Evolutionary conservation across 2,329 filamentous ascomycete species (phyloP).

Genomic region (Cadophora malorum): DNA sequence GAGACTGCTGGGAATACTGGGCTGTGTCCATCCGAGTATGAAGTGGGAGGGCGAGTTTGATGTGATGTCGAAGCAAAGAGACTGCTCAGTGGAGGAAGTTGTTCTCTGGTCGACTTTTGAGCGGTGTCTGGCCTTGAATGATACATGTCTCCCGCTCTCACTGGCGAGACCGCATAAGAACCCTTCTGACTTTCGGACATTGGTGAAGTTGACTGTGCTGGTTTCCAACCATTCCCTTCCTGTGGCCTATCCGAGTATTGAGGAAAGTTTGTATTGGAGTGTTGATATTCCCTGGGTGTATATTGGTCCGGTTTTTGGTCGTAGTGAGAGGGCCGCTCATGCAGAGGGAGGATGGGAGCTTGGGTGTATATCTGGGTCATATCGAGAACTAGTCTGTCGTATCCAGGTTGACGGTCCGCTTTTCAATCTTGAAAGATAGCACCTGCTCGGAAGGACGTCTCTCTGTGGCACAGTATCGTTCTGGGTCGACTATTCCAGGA

Average conservation of each 20-base stretch:
- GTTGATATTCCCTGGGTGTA: slow-evolving; percentile 29
- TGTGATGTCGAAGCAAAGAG: slow-evolving; percentile 41
- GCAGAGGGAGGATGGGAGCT: slow-evolving; percentile 35
- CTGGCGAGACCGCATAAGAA: slow-evolving; percentile 28
- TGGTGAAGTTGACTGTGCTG: slow-evolving; percentile 34
- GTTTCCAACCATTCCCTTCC: slow-evolving; percentile 34
- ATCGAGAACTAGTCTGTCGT: slow-evolving; percentile 28
- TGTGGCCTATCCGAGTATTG: slow-evolving; percentile 26
- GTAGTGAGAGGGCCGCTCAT: slow-evolving; percentile 33
- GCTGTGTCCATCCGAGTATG: slow-evolving; percentile 43
- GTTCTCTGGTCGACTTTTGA: slow-evolving; percentile 40
- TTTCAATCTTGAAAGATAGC: slow-evolving; percentile 30
- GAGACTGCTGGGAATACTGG: slow-evolving; percentile 42
- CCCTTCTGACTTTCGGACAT: slow-evolving; percentile 35
- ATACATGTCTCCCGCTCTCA: slow-evolving; percentile 39
- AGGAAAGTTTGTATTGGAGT: slow-evolving; percentile 21
- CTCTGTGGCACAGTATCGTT: slow-evolving; percentile 39
- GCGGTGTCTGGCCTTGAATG: slow-evolving; percentile 32
- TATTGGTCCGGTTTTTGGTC: slow-evolving; percentile 33
- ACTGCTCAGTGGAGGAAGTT: slow-evolving; percentile 45
- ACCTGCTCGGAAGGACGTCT: slow-evolving; percentile 35
- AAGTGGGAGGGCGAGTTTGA: slow-evolving; percentile 37
- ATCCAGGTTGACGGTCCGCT: slow-evolving; percentile 28
- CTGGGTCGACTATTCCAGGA: slow-evolving; percentile 37
- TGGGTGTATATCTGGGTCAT: slow-evolving; percentile 44